A percentile compares a stretch with the other conserved stretches of the same genome.
phyloP scores from a whole-genome alignment of 202 grass and related monocot genomes.

The Digitaria exilis region DNA sequence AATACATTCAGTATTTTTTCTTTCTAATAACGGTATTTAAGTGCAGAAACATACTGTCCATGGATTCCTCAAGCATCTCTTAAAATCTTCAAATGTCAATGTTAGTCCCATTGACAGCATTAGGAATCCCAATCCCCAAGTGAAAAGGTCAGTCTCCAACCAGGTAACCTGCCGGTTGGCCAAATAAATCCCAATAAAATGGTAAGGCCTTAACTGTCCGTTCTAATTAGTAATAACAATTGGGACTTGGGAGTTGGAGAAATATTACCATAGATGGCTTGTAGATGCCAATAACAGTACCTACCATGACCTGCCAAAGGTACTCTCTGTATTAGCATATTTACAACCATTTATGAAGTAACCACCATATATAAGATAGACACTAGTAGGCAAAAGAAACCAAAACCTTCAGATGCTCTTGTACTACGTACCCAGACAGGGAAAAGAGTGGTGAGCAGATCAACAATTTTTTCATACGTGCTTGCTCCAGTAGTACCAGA shows the following conservation, averaged over 20 bases:
- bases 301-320: slow-evolving; percentile 74
- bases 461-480: slow-evolving; percentile 86
- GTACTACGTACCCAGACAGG: slow-evolving; percentile 84
- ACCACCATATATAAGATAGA: not conserved
- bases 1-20: slow-evolving; percentile 30
- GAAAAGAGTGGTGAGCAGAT: slow-evolving; percentile 95
- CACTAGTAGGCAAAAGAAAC: not conserved
- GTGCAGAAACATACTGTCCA: slow-evolving; percentile 77
- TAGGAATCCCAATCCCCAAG: slow-evolving; percentile 79
- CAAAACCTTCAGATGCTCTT: slow-evolving; percentile 32
- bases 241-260: slow-evolving; percentile 36
- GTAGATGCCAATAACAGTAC: slow-evolving; percentile 89
- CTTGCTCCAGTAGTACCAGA: slow-evolving; percentile 66
- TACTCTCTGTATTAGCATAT: slow-evolving; percentile 37
- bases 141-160: slow-evolving; percentile 98
- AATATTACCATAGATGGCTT: slow-evolving; percentile 84
- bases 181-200: slow-evolving; percentile 33
- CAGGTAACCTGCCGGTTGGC: slow-evolving; percentile 74
- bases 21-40: slow-evolving; percentile 16
- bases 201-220: slow-evolving; percentile 8
- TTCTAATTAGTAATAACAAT: slow-evolving; percentile 23
- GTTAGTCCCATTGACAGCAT: slow-evolving; percentile 98
- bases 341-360: slow-evolving; percentile 14
- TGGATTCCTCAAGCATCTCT: slow-evolving; percentile 93
- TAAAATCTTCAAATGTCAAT: slow-evolving; percentile 97